Base-by-base conservation (phyloP, 1,284 basidiomycete species). In the Pyrrhoderma lamaoense region DNA sequence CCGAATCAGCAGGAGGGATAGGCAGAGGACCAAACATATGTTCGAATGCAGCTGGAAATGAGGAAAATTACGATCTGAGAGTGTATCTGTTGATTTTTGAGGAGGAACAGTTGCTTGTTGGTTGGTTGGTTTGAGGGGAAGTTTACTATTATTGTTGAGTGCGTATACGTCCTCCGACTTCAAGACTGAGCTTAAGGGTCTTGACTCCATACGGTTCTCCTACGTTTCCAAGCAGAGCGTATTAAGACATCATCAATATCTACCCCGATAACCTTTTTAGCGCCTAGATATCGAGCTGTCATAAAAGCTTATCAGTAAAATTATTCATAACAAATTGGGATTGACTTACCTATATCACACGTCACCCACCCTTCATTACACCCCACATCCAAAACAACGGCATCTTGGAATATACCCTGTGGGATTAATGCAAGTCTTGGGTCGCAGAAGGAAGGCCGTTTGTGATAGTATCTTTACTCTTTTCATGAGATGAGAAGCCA, bases 331-430 rank as follows among this genome's bases (percentile, higher is more conserved):
- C 7, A 31, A 31, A 31, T 5, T 5, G 27, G 27, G 27, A 58
- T 22, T 16, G 5, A 40, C 69, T 43, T 54, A 85, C 89, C 89
- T 36, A 92, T 80, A 63, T 91, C 85, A 59, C 85, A 85, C 0
- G 86, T 84, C 19, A 92, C 79, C 72, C 75, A 79, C 1, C 89
- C 89, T 61, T 89, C 83, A 62, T 92, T 93, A 61, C 86, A 89
- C 2, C 90, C 89, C 0, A 92, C 65, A 62, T 93, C 90, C 8
- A 92, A 72, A 1, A 92, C 82, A 43, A 71, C 68, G 50, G 76
- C 76, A 19, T 65, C 72, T 2, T 54, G 19, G 59, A 91, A 80
- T 25, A 85, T 68, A 3, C 65, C 59, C 2, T 61, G 45, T 0
- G 85, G 79, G 1, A 92, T 65, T 8, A 82, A 64, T 1, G 73